These are phyloP conservation scores for Strigomonas culicis DNA, from an alignment of 208 protist genomes.

Conservation along the genomic window DNA sequence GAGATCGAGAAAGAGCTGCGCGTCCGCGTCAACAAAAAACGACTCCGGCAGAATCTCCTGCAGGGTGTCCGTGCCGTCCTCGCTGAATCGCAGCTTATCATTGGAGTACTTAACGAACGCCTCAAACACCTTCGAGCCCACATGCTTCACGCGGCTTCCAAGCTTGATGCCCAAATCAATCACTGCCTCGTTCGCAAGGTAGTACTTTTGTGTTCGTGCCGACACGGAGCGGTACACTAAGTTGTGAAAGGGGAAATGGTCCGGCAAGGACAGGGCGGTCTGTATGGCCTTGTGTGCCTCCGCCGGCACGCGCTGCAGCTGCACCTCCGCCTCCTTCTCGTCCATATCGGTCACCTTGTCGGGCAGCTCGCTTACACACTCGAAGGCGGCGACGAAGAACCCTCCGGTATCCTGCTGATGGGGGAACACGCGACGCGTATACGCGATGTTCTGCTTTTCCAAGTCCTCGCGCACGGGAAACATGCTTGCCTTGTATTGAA, in stretches of 20 bases:
- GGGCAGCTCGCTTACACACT: constrained; percentile 57
- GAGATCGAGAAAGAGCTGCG: constrained; percentile 44
- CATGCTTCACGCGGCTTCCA: constrained; percentile 61
- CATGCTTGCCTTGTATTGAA: constrained; percentile 77
- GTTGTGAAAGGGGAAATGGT: constrained; percentile 48
- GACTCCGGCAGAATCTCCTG: constrained; percentile 39
- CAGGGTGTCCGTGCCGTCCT: constrained; percentile 60
- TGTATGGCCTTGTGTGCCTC: not conserved
- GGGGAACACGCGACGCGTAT: constrained; percentile 88
- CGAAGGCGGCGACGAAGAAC: constrained; percentile 95
- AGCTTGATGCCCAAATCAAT: constrained; percentile 46
- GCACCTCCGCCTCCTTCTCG: constrained; percentile 9
- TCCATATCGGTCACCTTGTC: constrained; percentile 10
- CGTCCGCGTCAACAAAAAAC: constrained; percentile 40
- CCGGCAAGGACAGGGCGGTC: constrained; percentile 44
- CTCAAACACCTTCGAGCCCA: constrained; percentile 85
- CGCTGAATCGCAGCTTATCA: constrained; percentile 68
- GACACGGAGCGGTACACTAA: constrained; percentile 60
- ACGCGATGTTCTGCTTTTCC: constrained; percentile 66
- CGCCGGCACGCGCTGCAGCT: not conserved
- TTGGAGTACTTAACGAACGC: constrained; percentile 77
- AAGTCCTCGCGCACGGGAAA: constrained; percentile 55
- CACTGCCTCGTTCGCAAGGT: constrained; percentile 55
- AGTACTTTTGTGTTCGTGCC: constrained; percentile 74
- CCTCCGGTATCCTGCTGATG: constrained; percentile 96